Conservation (phyloP, 1,139 yeast species). For the Candida sojae region DNA sequence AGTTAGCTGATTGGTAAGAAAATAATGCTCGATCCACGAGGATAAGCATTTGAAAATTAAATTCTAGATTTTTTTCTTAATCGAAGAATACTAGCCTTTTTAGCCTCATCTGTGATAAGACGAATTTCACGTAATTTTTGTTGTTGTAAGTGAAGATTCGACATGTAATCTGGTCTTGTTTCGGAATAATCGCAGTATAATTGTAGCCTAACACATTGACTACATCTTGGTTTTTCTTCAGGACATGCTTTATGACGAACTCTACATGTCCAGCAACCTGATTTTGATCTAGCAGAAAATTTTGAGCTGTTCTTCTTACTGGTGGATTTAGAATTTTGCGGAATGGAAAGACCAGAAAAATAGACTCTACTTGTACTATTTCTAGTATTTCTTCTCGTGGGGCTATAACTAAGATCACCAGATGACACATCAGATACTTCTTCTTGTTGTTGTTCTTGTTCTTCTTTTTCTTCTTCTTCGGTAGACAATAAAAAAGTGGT, state of each 20-base stretch:
- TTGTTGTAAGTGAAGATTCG: conserved; percentile 35
- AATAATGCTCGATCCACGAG: too few species aligned
- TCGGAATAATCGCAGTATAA: conserved; percentile 55
- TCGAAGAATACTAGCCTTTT: not conserved
- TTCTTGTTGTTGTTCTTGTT: too few species aligned
- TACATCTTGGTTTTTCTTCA: conserved; percentile 59
- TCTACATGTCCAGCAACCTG: conserved; percentile 73
- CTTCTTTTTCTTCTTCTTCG: not conserved
- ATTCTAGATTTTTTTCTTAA: not conserved
- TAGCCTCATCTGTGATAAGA: conserved; percentile 1
- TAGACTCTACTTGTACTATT: not conserved
- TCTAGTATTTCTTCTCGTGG: not conserved
- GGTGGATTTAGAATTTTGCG: not conserved
- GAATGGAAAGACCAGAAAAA: not conserved
- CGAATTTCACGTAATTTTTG: conserved; percentile 53
- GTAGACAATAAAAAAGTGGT: not conserved
- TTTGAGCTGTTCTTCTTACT: not conserved
- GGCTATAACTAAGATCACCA: not conserved
- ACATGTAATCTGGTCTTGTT: conserved; percentile 58
- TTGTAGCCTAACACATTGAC: conserved; percentile 53
- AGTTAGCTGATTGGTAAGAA: too few species aligned
- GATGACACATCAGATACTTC: not conserved
- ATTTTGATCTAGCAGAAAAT: conserved; percentile 44
- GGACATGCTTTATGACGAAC: conserved; percentile 66
- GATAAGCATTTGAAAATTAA: too few species aligned